Base-by-base conservation (phyloP, 148 eudicot genomes). In the Talinum fruticosum region DNA sequence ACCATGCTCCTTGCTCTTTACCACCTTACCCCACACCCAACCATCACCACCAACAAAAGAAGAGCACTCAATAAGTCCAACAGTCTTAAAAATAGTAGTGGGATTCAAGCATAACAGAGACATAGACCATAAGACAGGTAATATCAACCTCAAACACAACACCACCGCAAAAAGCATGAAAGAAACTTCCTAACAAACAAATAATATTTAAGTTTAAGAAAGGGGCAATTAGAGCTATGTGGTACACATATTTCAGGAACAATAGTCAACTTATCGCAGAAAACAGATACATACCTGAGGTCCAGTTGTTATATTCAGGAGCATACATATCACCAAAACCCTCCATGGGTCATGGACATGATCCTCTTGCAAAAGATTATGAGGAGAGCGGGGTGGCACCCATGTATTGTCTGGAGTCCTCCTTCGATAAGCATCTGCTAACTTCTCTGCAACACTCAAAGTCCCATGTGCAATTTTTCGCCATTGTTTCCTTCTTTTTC, bases 301-400 rank as follows among this genome's bases (percentile, higher is more conserved):
- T 66, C 99, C 97, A 65, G 87, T 84, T 53, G 99, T 95, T 8
- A 47, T 62, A 83, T 95, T 95, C 65, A 92, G 85, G 81, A 95
- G 96, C 81, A 91, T 89, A 77, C 97, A 95, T 69, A 95, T 95
- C 67, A 90, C 91, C 83, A 95, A 81, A 49, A 95, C 91, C 84
- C 92, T 87, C 99, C 99, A 95, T 36, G 97, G 99, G 81, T 95
- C 94, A 84, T 89, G 76, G 23, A 82, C 76, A 83, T 95, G 91
- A 69, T 93, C 90, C 82, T 92, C 97, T 82, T 95, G 97, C 71
- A 95, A 82, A 70, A 95, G 97, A 77, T 80, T 67, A 81, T 74
- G 78, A 38, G 83, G 87, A 16, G 97, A 92, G 51, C 78, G 77
- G 30, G 99, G 99, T 53, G 97, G 97, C 79, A 49, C 87, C 97